A percentile compares a stretch with the other conserved stretches of the same genome.
Conservation (phyloP, 345 rosid genomes). For the Camelina neglecta region DNA sequence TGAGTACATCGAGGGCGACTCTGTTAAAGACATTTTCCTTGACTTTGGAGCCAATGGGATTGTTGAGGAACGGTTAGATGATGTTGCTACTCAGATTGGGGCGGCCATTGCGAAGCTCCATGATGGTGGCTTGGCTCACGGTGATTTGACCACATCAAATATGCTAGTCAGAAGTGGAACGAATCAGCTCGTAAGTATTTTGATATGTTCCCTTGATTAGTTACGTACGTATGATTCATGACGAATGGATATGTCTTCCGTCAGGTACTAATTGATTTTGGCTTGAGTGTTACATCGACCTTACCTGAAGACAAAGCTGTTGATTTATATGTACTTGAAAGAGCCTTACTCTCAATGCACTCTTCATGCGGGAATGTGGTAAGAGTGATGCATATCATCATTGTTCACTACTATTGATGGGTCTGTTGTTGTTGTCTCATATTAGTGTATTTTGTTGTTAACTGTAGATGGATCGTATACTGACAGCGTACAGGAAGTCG, state of each 20-base stretch:
- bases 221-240: slow-evolving; percentile 22
- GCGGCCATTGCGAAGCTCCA: slow-evolving; percentile 85
- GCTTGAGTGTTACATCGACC: slow-evolving; percentile 87
- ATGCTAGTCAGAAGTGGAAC: slow-evolving; percentile 70
- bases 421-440: not conserved
- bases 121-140: slow-evolving; percentile 96
- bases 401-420: not conserved
- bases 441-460: not conserved
- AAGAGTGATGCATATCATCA: slow-evolving; percentile 21
- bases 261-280: slow-evolving; percentile 92
- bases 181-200: slow-evolving; percentile 65
- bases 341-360: slow-evolving; percentile 94
- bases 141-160: slow-evolving; percentile 95
- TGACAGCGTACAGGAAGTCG: slow-evolving; percentile 81
- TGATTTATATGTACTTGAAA: slow-evolving; percentile 91
- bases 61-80: slow-evolving; percentile 68
- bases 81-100: slow-evolving; percentile 85
- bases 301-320: slow-evolving; percentile 98
- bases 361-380: slow-evolving; percentile 99
- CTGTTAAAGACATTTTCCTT: slow-evolving; percentile 82
- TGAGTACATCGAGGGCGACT: slow-evolving; percentile 78
- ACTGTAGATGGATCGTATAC: slow-evolving; percentile 80
- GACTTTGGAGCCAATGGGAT: slow-evolving; percentile 70
- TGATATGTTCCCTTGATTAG: not conserved
- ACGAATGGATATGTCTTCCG: slow-evolving; percentile 16